phyloP scores from a whole-genome alignment of 2,329 filamentous ascomycete genomes.

The Microcyclosporella mali region DNA sequence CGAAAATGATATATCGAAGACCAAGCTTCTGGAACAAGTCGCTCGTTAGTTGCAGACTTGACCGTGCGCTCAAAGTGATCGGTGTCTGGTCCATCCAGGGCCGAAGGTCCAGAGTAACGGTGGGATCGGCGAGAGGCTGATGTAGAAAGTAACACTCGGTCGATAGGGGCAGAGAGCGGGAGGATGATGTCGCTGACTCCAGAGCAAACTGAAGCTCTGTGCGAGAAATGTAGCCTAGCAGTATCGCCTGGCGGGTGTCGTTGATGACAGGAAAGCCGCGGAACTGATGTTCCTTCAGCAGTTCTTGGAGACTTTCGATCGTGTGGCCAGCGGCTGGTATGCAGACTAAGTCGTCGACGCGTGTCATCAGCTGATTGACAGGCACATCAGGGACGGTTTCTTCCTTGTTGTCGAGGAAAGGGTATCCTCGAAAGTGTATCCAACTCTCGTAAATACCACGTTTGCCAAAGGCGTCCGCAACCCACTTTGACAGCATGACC shows the following conservation, averaged over 20 bases:
- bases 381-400: constrained; percentile 77
- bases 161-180: constrained; percentile 57
- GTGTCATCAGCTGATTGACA: constrained; percentile 85
- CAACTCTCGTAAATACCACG: constrained; percentile 95
- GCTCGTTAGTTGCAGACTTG: constrained; percentile 75
- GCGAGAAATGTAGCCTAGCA: constrained; percentile 90
- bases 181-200: constrained; percentile 51
- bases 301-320: constrained; percentile 62
- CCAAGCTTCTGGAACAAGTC: constrained; percentile 94
- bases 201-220: constrained; percentile 83
- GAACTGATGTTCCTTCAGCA: constrained; percentile 69
- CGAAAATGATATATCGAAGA: constrained; percentile 81
- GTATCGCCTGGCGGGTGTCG: constrained; percentile 66
- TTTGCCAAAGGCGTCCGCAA: constrained; percentile 88
- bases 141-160: constrained; percentile 81
- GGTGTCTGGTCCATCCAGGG: constrained; percentile 99
- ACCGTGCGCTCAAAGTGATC: constrained; percentile 73
- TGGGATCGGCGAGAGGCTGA: constrained; percentile 72
- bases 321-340: constrained; percentile 79
- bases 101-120: constrained; percentile 73
- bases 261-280: constrained; percentile 89
- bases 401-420: constrained; percentile 88
- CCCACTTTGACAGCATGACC: constrained; percentile 98
- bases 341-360: constrained; percentile 81
- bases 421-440: constrained; percentile 95